Evolutionary conservation across 345 rosid genomes (phyloP), one percentile per base, ranked within the genome.

Genomic region (Salix caprea): DNA sequence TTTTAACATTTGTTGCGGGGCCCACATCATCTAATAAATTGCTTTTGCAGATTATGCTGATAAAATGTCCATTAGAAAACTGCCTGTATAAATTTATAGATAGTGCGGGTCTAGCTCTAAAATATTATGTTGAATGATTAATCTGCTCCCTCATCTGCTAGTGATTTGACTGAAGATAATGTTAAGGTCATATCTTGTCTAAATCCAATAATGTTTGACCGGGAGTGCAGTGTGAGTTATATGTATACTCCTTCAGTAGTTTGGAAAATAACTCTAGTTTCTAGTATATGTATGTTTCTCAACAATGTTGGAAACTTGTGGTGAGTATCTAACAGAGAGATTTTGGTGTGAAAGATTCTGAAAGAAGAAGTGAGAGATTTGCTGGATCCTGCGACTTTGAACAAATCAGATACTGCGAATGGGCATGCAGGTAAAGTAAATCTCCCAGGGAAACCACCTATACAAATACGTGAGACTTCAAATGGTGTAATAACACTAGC

Each of bases 351-450:
- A 65, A 83, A 96, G 99, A 96, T 96, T 86, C 89, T 91, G 80
- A 96, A 94, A 88, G 99, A 96, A 90, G 99, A 96, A 89, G 98
- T 96, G 16, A 90, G 72, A 74, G 99, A 96, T 86, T 90, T 96
- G 89, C 85, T 96, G 84, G 98, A 96, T 84, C 87, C 94, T 10
- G 15, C 83, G 68, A 78, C 80, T 64, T 65, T 82, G 79, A 87
- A 79, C 86, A 96, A 90, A 83, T 54, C 93, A 70, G 99, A 92
- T 67, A 70, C 83, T 77, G 78, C 85, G 13, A 88, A 82, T 67
- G 91, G 88, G 70, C 87, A 89, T 46, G 18, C 82, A 5, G 93
- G 86, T 72, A 94, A 92, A 86, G 87, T 84, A 72, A 71, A 80
- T 56, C 81, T 91, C 75, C 92, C 91, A 7, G 99, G 97, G 54